Evolutionary conservation across 176 grass and related monocot genomes (phyloP).

Genomic region (Raddia guianensis): DNA sequence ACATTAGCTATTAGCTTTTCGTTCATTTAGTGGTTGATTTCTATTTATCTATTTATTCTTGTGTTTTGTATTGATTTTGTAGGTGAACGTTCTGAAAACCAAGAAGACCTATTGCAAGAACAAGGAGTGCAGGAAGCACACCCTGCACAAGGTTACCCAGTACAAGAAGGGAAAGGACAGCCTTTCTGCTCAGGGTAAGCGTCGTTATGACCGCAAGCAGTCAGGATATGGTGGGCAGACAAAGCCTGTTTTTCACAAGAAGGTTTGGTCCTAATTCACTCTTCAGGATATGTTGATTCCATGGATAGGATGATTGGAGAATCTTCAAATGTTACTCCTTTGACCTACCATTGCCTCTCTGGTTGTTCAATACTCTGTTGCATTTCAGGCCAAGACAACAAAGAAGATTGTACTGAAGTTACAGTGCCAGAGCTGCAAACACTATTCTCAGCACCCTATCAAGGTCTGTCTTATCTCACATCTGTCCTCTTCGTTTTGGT

Average conservation of each 20-base stretch:
- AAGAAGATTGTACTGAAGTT: conserved; percentile 95
- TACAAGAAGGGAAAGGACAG: conserved; percentile 95
- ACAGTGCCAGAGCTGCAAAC: conserved; percentile 92
- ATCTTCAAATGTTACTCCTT: background rate
- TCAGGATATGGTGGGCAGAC: conserved; percentile 94
- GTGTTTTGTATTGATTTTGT: background rate
- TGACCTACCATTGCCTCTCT: background rate
- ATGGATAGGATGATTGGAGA: background rate
- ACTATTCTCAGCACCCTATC: conserved; percentile 73
- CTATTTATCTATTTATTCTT: background rate
- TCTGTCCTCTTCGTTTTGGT: background rate
- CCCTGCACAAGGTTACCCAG: conserved; percentile 84
- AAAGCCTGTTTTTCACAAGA: conserved; percentile 97
- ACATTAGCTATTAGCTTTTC: background rate
- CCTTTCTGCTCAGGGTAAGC: conserved; percentile 78
- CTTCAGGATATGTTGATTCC: background rate
- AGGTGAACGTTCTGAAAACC: conserved; percentile 83
- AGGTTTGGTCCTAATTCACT: conserved; percentile 44
- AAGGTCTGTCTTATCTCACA: conserved; percentile 43
- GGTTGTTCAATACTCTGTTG: background rate
- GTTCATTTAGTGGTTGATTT: background rate
- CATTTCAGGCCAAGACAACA: conserved; percentile 80
- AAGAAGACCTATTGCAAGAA: conserved; percentile 95
- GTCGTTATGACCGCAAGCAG: conserved; percentile 72
- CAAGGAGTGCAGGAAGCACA: conserved; percentile 85